Evolutionary conservation across 257 asterid species (phyloP), one percentile per base, ranked within the genome.

Genomic region (Fraxinus cuspidata): DNA sequence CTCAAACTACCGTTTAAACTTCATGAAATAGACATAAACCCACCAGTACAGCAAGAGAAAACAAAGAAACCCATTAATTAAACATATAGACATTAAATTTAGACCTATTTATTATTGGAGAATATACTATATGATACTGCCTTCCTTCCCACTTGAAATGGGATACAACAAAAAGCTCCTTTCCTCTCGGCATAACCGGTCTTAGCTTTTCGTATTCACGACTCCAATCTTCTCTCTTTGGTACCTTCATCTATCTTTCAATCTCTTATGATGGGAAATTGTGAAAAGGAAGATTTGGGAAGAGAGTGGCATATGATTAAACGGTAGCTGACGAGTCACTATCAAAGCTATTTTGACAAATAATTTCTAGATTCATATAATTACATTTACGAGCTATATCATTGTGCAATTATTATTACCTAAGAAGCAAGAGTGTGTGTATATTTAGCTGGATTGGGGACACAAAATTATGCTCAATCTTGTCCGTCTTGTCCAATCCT

Each of bases 271-370:
- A 42, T 42, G 60, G 70, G 29, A 68, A 60, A 44, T 21, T 49
- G 28, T 64, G 60, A 28, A 75, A 51, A 37, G 28, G 68, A 79
- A 73, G 68, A 53, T 47, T 40, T 31, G 51, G 49, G 35, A 60
- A 78, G 44, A 71, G n/a, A 67, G 28, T 49, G 66, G 37, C 35
- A 51, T 58, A 58, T 58, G 69, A 27, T 63, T 63, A 4, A 63
- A 63, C 0, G 69, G 69, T 27, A 27, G 69, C 69, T 27, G 69
- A 63, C 27, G 16, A 63, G 11, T 25, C 35, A 63, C 18, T 27
- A 4, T 63, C 35, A 63, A 27, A 25, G 34, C 69, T 63, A 63
- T 63, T 60, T 60, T 63, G 69, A 63, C 69, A 27, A 27, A 63
- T 58, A 58, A 21, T 58, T 58, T 58, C 66, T 58, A n/a, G 66